These are phyloP conservation scores for Closterium sp. DNA, from an alignment of 139 green algal species.

Conservation along the genomic window DNA sequence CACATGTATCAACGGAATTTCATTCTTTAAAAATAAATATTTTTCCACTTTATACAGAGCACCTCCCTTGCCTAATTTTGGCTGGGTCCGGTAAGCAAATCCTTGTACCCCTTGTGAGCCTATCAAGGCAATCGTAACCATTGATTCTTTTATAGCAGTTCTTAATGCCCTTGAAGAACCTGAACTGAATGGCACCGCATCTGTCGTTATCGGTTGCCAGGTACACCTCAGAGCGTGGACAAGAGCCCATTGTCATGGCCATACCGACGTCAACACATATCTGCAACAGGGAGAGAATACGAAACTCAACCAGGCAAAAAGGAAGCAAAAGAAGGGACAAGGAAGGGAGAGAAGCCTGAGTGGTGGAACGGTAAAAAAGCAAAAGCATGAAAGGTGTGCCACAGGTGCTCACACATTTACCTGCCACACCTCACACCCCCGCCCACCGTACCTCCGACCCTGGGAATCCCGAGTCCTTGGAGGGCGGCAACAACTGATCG, in stretches of 20 bases:
- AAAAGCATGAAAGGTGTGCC: too few relatives aligned
- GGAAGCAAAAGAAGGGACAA: not conserved
- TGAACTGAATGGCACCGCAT: not conserved
- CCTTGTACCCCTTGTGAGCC: not conserved
- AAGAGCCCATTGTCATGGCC: not conserved
- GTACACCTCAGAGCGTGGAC: not conserved
- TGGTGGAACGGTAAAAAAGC: too few relatives aligned
- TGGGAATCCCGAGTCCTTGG: not conserved
- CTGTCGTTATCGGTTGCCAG: not conserved
- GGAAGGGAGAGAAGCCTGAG: not conserved
- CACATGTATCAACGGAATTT: too few relatives aligned
- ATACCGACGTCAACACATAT: not conserved
- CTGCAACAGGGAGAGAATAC: not conserved
- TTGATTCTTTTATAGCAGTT: not conserved
- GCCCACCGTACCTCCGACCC: not conserved
- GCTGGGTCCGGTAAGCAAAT: not conserved
- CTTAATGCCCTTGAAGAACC: not conserved
- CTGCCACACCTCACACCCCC: too few relatives aligned
- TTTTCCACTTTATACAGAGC: not conserved
- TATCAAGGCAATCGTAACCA: not conserved
- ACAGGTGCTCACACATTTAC: too few relatives aligned
- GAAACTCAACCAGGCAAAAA: not conserved
- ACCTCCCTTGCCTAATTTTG: not conserved
- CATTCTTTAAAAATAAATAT: too few relatives aligned
- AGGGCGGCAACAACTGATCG: not conserved